Base-by-base conservation (phyloP, 2,329 filamentous ascomycete species). In the Raffaelea ambrosiae region DNA sequence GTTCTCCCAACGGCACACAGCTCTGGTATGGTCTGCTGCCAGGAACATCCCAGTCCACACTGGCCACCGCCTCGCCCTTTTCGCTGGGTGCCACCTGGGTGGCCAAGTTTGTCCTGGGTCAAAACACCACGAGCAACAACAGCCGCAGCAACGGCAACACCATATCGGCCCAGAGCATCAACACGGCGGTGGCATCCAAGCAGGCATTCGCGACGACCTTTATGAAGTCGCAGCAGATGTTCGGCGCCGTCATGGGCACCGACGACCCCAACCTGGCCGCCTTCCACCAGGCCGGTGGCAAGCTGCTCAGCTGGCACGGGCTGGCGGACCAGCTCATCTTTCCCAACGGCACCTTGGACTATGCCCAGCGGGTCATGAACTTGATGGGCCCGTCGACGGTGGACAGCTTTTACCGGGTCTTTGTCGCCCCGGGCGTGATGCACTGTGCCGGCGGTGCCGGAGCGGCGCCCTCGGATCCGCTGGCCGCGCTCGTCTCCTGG, bases 271-370 rank as follows among this genome's bases (percentile, higher is more conserved):
- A 76, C 48, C 62, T 77, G 3, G 67, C 66, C 0, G 54, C 58
- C 3, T 75, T 75, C 60, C 58, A 67, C 11, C 46, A 58, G 0
- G 55, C 62, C 0, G 72, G 71, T 26, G 72, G 70, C 14, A 76
- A 76, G 54, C 54, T 77, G n/a, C 58, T 77, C 10, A 68, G 70
- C 51, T 77, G 66, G 61, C 74, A 78, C 57, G 73, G 73, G 36
- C 43, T 59, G 43, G 44, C 48, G 18, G 55, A 59, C 47, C 38
- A 41, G n/a, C 23, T 55, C 26, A 46, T 57, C 26, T 50, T 55
- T 11, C 39, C 53, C 33, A 48, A 53, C 18, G 53, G 51, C 26
- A 59, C 55, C 1, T 23, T 61, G 53, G 22, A 58, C 33, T 63
- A 61, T 50, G 57, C 57, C 44, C 51, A 60, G 22, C 36, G 44